Conservation (phyloP, 1,284 basidiomycete genomes). For the Earliella scabrosa region DNA sequence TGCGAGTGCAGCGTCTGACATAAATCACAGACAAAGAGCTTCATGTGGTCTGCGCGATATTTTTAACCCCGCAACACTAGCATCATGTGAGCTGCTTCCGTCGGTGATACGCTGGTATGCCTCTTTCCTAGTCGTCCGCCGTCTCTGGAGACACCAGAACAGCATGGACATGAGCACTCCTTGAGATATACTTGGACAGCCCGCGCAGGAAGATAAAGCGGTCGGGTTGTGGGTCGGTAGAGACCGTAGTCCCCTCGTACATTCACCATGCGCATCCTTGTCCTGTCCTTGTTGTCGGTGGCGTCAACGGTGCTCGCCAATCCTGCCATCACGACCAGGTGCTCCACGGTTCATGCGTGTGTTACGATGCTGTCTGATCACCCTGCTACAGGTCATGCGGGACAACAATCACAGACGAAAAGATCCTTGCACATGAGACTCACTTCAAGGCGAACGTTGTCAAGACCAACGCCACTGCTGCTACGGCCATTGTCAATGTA, state of each 20-base stretch:
- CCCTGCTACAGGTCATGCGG: constrained; percentile 37
- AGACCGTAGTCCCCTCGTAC: no score
- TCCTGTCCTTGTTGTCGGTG: not conserved
- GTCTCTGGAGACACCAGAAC: not conserved
- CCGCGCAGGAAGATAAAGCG: not conserved
- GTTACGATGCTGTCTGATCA: not conserved
- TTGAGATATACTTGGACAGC: not conserved
- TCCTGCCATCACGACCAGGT: constrained; percentile 3
- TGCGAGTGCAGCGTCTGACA: not conserved
- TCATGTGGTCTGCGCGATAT: not conserved
- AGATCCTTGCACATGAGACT: constrained; percentile 42
- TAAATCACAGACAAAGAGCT: not conserved
- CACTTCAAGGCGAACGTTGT: constrained; percentile 49
- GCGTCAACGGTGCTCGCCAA: not conserved
- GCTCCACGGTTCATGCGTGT: not conserved
- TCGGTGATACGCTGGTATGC: constrained; percentile 8
- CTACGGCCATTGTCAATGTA: constrained; percentile 40
- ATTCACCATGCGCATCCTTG: not conserved
- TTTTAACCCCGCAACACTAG: not conserved
- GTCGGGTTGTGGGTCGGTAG: no score
- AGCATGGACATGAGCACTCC: not conserved
- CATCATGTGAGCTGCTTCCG: constrained; percentile 8
- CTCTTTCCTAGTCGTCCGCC: not conserved
- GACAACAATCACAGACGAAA: constrained; percentile 39
- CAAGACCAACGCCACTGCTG: constrained; percentile 36